phyloP scores from a whole-genome alignment of 2,329 filamentous ascomycete genomes.

The Phaeophleospora eucalypticola region DNA sequence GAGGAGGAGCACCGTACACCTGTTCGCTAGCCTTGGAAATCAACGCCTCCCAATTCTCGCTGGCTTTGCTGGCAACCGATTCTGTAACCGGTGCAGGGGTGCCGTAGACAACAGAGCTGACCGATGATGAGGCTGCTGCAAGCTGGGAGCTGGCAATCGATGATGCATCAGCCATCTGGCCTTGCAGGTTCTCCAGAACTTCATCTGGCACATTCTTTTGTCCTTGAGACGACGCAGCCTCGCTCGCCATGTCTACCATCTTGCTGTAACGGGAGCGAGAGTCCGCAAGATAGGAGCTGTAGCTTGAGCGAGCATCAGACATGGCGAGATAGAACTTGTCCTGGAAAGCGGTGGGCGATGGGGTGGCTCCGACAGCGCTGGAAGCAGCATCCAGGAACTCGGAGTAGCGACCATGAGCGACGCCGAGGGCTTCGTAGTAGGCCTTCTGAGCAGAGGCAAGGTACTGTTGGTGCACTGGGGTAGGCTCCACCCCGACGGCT shows the following conservation, averaged over 20 bases:
- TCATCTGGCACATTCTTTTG: conserved; percentile 25
- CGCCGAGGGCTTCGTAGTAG: conserved; percentile 73
- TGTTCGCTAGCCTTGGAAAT: conserved; percentile 64
- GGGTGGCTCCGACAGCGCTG: conserved; percentile 65
- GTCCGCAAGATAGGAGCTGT: conserved; percentile 31
- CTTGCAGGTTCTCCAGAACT: conserved; percentile 28
- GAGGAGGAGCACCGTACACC: conserved; percentile 63
- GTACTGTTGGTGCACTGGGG: conserved; percentile 51
- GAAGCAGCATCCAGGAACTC: conserved; percentile 71
- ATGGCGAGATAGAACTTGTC: conserved; percentile 55
- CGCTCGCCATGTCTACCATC: conserved; percentile 19
- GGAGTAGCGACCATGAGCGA: conserved; percentile 74
- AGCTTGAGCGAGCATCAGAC: conserved; percentile 50
- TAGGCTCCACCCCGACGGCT: conserved; percentile 60
- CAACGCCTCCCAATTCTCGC: conserved; percentile 60
- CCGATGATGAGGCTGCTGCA: conserved; percentile 44
- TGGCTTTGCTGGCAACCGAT: conserved; percentile 51
- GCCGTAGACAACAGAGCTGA: conserved; percentile 44
- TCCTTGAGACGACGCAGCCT: conserved; percentile 10
- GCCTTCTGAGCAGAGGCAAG: conserved; percentile 60
- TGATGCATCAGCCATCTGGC: conserved; percentile 30
- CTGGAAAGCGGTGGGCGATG: conserved; percentile 58
- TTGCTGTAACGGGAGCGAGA: conserved; percentile 29
- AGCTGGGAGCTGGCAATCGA: conserved; percentile 39
- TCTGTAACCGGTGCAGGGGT: conserved; percentile 50